A percentile compares a stretch with the other conserved stretches of the same genome.
phyloP scores from a whole-genome alignment of 1,284 basidiomycete species.

The Leccinum pseudoinsigne region DNA sequence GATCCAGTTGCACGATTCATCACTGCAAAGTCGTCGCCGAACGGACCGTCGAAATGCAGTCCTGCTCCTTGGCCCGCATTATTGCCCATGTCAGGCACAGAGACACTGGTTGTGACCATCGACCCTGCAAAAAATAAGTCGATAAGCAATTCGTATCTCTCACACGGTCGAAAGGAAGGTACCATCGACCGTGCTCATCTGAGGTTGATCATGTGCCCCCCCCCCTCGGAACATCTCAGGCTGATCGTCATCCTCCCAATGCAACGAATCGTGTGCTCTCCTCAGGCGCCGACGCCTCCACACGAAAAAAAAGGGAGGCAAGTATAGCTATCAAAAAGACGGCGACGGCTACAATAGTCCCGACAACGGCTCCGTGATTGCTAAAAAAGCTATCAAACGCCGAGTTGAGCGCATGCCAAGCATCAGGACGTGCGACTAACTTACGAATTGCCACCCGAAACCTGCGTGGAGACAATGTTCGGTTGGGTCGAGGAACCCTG shows the following conservation, averaged over 20 bases:
- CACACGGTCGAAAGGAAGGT: not conserved
- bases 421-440: conserved; percentile 12
- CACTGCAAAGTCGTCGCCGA: conserved; percentile 1
- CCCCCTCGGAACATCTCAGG: conserved; percentile 1
- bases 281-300: conserved; percentile 42
- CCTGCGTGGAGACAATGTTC: conserved; percentile 46
- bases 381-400: conserved; percentile 47
- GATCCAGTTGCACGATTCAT: conserved; percentile 13
- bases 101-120: not conserved
- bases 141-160: conserved; percentile 1
- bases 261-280: conserved; percentile 36
- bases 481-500: conserved; percentile 42
- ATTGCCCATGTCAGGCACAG: not conserved
- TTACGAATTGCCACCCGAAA: conserved; percentile 23
- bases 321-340: conserved; percentile 39
- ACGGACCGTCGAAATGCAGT: not conserved
- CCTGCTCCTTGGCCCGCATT: not conserved
- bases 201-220: conserved; percentile 21
- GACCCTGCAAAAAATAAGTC: not conserved
- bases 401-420: not conserved
- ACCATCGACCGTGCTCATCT: conserved; percentile 14
- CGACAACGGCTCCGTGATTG: conserved; percentile 55
- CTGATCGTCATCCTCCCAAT: conserved; percentile 34
- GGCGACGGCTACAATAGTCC: conserved; percentile 55
- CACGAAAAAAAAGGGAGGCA: conserved; percentile 36